A percentile compares a stretch with the other conserved stretches of the same genome.
Evolutionary conservation across 2,329 filamentous ascomycete genomes (phyloP).

Genomic region (Trichoderma sp.): DNA sequence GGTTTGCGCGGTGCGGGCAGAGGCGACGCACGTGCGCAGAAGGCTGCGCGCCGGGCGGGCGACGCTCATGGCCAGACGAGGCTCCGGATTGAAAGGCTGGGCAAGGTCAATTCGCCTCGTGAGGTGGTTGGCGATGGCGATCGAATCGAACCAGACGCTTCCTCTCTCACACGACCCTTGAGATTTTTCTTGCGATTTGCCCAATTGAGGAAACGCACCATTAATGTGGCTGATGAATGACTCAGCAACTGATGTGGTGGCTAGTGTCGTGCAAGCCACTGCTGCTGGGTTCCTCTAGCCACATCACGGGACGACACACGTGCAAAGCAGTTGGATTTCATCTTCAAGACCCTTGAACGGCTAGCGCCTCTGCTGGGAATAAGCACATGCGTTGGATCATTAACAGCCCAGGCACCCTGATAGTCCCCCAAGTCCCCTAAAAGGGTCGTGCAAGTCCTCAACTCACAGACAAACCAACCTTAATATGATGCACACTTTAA

Average conservation of each 20-base stretch:
- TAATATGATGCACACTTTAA: not conserved
- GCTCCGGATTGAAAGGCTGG: not conserved
- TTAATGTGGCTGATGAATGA: slow-evolving; percentile 4
- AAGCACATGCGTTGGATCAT: not conserved
- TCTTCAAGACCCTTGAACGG: not conserved
- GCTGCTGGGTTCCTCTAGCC: not conserved
- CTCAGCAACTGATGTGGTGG: not conserved
- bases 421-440: not conserved
- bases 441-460: not conserved
- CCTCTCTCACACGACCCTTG: slow-evolving; percentile 32
- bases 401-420: not conserved
- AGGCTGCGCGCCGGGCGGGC: slow-evolving; percentile 57
- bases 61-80: slow-evolving; percentile 51
- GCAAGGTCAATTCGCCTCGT: slow-evolving; percentile 7
- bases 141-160: slow-evolving; percentile 15
- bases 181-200: slow-evolving; percentile 35
- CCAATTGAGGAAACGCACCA: slow-evolving; percentile 19
- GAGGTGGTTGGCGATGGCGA: slow-evolving; percentile 1
- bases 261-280: not conserved
- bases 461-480: not conserved
- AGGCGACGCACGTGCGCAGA: slow-evolving; percentile 51
- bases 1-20: slow-evolving; percentile 30
- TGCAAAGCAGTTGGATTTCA: not conserved
- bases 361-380: not conserved
- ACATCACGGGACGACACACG: not conserved